Conservation (phyloP, 306 rosid genomes). For the Datisca glomerata region DNA sequence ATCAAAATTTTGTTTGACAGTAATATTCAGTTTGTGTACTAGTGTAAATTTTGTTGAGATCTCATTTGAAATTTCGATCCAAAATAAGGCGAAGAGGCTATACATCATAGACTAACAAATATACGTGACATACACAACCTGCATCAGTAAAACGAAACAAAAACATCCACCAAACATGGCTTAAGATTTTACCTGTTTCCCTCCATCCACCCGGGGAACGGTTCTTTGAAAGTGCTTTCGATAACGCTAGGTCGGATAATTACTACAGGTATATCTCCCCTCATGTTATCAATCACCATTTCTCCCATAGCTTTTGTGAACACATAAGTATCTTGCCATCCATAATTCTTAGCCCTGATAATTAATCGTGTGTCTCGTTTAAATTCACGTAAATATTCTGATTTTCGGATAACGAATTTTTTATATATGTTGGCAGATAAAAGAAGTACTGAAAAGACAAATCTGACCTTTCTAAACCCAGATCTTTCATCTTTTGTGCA, state of each 20-base stretch:
- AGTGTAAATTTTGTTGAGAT: too few relatives aligned
- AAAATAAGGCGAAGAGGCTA: not conserved
- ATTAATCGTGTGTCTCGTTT: too few relatives aligned
- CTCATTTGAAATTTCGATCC: not conserved
- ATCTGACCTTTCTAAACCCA: slow-evolving; percentile 57
- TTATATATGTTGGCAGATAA: too few relatives aligned
- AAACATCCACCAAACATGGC: too few relatives aligned
- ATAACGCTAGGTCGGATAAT: slow-evolving; percentile 89
- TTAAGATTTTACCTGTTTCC: slow-evolving; percentile 96
- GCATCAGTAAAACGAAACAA: not conserved
- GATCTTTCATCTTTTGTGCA: slow-evolving; percentile 72
- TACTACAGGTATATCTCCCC: slow-evolving; percentile 75
- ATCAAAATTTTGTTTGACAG: too few relatives aligned
- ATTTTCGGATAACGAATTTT: too few relatives aligned
- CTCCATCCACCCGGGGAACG: slow-evolving; percentile 99
- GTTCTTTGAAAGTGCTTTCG: slow-evolving; percentile 81
- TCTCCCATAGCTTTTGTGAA: slow-evolving; percentile 99
- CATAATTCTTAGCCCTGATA: slow-evolving; percentile 62
- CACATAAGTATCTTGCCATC: slow-evolving; percentile 98
- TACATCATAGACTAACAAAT: too few relatives aligned
- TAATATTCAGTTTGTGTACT: too few relatives aligned
- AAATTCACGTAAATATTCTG: too few relatives aligned
- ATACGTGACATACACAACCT: too few relatives aligned
- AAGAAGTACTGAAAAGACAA: not conserved
- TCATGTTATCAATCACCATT: slow-evolving; percentile 73